A percentile compares a stretch with the other conserved stretches of the same genome.
phyloP scores from a whole-genome alignment of 1,284 basidiomycete species.

The Ceratobasidium sp. region DNA sequence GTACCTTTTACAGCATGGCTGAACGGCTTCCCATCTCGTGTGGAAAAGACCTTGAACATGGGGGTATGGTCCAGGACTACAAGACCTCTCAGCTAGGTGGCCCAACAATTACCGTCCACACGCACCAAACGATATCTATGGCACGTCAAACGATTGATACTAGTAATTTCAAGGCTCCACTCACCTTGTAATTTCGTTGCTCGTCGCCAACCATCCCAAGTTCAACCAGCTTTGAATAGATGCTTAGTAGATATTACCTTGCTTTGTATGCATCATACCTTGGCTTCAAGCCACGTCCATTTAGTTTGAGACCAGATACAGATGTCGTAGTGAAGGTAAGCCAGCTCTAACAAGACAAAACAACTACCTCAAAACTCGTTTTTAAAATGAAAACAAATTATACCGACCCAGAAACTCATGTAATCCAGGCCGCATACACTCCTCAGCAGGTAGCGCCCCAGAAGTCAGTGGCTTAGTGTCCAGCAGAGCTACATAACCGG shows the following conservation, averaged over 20 bases:
- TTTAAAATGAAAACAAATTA: conserved; percentile 46
- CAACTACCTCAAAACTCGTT: not conserved
- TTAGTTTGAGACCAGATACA: conserved; percentile 73
- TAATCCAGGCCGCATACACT: conserved; percentile 83
- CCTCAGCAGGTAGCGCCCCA: conserved; percentile 76
- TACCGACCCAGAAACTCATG: conserved; percentile 74
- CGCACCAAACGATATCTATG: conserved; percentile 68
- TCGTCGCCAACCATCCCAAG: conserved; percentile 82
- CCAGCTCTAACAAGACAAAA: conserved; percentile 57
- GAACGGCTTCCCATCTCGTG: conserved; percentile 76
- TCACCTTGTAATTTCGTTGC: conserved; percentile 72
- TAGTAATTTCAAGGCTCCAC: conserved; percentile 1
- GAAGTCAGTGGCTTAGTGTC: conserved; percentile 84
- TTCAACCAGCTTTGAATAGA: conserved; percentile 66
- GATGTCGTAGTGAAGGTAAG: conserved; percentile 86
- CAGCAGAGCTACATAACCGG: conserved; percentile 67
- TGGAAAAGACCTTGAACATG: conserved; percentile 90
- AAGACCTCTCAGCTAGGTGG: not conserved
- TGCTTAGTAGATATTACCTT: not conserved
- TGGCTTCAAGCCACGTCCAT: conserved; percentile 85
- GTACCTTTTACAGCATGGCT: conserved; percentile 73
- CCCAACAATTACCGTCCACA: not conserved
- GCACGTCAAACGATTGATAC: not conserved
- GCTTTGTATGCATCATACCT: conserved; percentile 54
- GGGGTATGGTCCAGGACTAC: conserved; percentile 82